Percentiles rank a stretch among this genome's conserved stretches.
Evolutionary conservation across 768 basidiomycete species (phyloP).

Genomic region (Lepiota venenata): DNA sequence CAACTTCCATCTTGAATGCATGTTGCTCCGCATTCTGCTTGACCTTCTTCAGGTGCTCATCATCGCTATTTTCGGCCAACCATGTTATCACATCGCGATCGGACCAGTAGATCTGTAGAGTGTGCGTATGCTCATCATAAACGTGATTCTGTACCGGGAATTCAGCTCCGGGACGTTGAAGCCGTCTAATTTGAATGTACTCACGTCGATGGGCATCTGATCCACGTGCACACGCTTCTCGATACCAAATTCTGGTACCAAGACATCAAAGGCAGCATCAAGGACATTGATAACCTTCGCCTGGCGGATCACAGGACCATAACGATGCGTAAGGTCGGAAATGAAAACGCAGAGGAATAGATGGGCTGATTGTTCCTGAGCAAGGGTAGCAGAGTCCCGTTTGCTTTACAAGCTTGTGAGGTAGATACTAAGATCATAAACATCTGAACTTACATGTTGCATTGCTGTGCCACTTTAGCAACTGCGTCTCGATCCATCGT

Average conservation of each 20-base stretch:
- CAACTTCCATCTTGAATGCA: conserved; percentile 88
- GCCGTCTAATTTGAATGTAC: conserved; percentile 20
- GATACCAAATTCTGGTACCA: conserved; percentile 96
- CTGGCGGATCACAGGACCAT: conserved; percentile 92
- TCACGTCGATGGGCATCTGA: conserved; percentile 96
- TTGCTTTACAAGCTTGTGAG: conserved; percentile 46
- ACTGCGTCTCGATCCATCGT: conserved; percentile 97
- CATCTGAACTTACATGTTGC: conserved; percentile 74
- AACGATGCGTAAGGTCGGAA: conserved; percentile 89
- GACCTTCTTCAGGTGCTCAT: conserved; percentile 93
- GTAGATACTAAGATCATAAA: neutral
- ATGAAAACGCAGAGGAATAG: conserved; percentile 94
- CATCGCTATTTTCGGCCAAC: conserved; percentile 94
- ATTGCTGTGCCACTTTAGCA: conserved; percentile 96
- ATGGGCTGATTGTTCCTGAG: conserved; percentile 96
- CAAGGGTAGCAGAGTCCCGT: conserved; percentile 86
- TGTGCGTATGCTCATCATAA: conserved; percentile 92
- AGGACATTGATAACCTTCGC: conserved; percentile 95
- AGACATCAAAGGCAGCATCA: conserved; percentile 97
- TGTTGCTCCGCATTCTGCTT: conserved; percentile 91
- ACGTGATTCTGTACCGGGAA: conserved; percentile 71
- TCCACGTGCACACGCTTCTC: conserved; percentile 99
- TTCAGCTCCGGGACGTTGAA: neutral
- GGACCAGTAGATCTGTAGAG: conserved; percentile 96
- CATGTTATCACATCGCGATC: conserved; percentile 90